Percentiles rank a stretch among this genome's conserved stretches.
Conservation (phyloP, 2,329 filamentous ascomycete genomes). For the Exophiala spinifera region DNA sequence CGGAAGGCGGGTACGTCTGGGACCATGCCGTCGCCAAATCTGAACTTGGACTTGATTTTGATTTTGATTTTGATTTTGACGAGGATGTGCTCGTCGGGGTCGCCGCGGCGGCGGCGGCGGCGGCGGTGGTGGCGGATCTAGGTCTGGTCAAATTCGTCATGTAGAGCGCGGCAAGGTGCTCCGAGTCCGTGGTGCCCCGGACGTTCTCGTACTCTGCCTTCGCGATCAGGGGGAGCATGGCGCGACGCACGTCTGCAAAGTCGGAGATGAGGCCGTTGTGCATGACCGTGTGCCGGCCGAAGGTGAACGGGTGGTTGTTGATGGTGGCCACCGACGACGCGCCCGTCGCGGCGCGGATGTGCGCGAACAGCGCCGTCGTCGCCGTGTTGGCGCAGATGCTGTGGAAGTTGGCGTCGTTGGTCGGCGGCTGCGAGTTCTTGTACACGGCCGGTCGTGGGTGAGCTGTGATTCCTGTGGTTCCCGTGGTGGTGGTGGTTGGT, state of each 20-base stretch:
- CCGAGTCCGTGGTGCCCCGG: conserved; percentile 52
- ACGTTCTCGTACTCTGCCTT: conserved; percentile 50
- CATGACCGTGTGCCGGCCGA: conserved; percentile 55
- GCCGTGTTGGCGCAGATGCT: conserved; percentile 52
- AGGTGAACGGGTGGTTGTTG: conserved; percentile 56
- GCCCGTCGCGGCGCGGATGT: conserved; percentile 53
- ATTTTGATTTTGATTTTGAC: too few relatives aligned
- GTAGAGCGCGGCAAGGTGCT: conserved; percentile 49
- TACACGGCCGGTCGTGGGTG: conserved; percentile 51
- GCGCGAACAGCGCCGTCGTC: conserved; percentile 50
- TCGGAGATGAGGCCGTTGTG: conserved; percentile 53
- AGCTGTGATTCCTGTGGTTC: too few relatives aligned
- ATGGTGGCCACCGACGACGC: conserved; percentile 47
- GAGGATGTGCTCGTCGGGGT: too few relatives aligned
- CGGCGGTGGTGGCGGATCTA: too few relatives aligned
- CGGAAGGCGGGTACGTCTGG: conserved; percentile 38
- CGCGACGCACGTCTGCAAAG: conserved; percentile 47
- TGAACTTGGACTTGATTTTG: too few relatives aligned
- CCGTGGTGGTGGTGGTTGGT: conserved; percentile 4
- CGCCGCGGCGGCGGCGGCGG: too few relatives aligned
- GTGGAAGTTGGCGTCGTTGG: conserved; percentile 54
- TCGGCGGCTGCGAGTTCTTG: conserved; percentile 51
- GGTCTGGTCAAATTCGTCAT: conserved; percentile 31
- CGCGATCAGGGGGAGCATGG: conserved; percentile 45
- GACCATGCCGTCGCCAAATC: too few relatives aligned